phyloP scores from a whole-genome alignment of 2,329 filamentous ascomycete genomes.

The Emmonsiellopsis sp. region DNA sequence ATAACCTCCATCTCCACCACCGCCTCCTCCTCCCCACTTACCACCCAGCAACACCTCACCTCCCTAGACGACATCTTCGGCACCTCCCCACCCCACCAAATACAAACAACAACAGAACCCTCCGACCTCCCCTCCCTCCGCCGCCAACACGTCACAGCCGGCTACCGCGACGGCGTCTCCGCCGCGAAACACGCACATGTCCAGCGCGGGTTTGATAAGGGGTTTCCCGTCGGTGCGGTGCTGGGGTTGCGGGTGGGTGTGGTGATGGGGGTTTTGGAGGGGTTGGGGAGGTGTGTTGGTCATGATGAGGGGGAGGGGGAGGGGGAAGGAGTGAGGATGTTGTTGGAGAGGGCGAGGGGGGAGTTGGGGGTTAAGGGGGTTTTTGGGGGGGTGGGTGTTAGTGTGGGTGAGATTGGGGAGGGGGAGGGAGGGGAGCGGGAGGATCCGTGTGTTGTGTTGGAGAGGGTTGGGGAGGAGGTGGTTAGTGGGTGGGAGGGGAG shows the following conservation, averaged over 20 bases:
- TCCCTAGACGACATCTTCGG: constrained; percentile 35
- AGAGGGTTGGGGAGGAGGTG: constrained; percentile 9
- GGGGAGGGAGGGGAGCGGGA: neutral
- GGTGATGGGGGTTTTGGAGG: constrained; percentile 69
- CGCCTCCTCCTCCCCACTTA: neutral
- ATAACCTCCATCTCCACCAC: neutral
- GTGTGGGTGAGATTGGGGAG: neutral
- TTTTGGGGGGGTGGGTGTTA: constrained; percentile 6
- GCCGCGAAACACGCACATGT: constrained; percentile 66
- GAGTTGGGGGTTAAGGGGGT: constrained; percentile 11
- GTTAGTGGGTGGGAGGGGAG: constrained; percentile 12
- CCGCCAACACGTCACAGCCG: constrained; percentile 69
- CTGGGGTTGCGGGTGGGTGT: constrained; percentile 67
- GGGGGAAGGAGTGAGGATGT: constrained; percentile 15
- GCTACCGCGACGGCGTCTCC: constrained; percentile 82
- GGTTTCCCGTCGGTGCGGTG: constrained; percentile 73
- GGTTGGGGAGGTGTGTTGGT: constrained; percentile 39
- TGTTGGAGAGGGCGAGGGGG: constrained; percentile 19
- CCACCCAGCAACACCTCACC: neutral
- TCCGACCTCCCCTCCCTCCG: constrained; percentile 69
- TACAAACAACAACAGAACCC: constrained; percentile 24
- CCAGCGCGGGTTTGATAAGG: constrained; percentile 85
- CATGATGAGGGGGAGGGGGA: constrained; percentile 4
- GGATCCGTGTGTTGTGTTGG: constrained; percentile 6
- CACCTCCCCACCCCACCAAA: constrained; percentile 22